phyloP scores from a whole-genome alignment of 768 basidiomycete genomes.

The Agaricus blazei region DNA sequence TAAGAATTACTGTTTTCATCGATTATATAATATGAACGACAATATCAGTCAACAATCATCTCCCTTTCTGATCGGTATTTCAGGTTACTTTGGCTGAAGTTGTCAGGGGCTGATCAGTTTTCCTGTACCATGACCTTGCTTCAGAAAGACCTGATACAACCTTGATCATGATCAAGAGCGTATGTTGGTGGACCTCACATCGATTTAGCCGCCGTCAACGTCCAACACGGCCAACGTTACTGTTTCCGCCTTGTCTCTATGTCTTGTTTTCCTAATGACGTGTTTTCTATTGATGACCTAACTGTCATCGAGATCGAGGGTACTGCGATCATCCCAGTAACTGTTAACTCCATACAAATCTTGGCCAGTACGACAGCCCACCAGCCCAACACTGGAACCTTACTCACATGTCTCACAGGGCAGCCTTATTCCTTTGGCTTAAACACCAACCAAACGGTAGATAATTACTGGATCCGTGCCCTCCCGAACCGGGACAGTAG shows the following conservation, averaged over 20 bases:
- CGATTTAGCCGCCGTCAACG: conserved; percentile 39
- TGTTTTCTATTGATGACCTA: conserved; percentile 36
- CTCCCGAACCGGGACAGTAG: conserved; percentile 16
- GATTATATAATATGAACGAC: not conserved
- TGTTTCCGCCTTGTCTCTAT: conserved; percentile 49
- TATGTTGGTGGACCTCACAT: conserved; percentile 34
- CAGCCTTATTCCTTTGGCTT: conserved; percentile 34
- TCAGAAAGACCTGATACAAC: conserved; percentile 29
- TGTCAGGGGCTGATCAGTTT: not conserved
- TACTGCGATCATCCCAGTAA: conserved; percentile 23
- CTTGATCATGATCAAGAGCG: conserved; percentile 43
- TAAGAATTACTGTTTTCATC: not conserved
- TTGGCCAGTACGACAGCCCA: conserved; percentile 19
- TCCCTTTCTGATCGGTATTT: conserved; percentile 46
- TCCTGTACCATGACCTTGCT: conserved; percentile 26
- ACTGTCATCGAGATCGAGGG: conserved; percentile 41
- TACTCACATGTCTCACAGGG: conserved; percentile 18
- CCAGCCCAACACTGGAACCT: too few species aligned
- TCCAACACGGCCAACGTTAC: conserved; percentile 36
- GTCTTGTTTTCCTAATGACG: conserved; percentile 42
- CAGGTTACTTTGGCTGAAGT: not conserved
- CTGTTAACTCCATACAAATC: conserved; percentile 36
- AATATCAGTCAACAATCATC: conserved; percentile 30
- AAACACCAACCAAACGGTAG: conserved; percentile 33
- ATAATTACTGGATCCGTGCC: conserved; percentile 40